Evolutionary conservation across 306 rosid species (phyloP), one percentile per base, ranked within the genome.

Genomic region (Mimosa pudica): DNA sequence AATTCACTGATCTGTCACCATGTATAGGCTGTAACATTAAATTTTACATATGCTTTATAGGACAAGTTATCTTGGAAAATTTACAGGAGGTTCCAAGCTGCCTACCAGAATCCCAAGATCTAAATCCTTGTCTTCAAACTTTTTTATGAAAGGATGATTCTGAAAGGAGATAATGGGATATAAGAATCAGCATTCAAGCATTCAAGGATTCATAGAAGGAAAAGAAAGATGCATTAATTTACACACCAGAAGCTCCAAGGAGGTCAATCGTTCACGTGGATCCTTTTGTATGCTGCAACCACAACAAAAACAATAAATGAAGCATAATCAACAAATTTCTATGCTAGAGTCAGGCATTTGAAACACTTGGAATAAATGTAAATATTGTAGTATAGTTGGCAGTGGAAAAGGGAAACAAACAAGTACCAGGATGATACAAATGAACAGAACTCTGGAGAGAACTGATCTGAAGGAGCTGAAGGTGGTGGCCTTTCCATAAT

Each of bases 401-500:
- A 58, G 4, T n/a, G 83, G 54, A 70, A 64, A 73, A 33, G 46
- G 68, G 41, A 49, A 20, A 74, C 66, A 42, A 35, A 38, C 61
- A 41, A 81, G 83, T 90, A 96, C 98, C 99, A 93, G 81, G 96
- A 89, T 80, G 99, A 90, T 24, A 93, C 92, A 54, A 96, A 96
- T 42, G 97, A 88, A 87, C 99, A 96, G 84, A 93, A 96, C 81
- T 96, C 98, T 0, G 96, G 98, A 55, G 99, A 96, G 88, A 96
- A 96, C 84, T 93, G 98, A 87, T 95, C 98, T 7, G 92, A 70
- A 44, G 99, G 98, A 76, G 98, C 98, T 58, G 92, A 87, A 72
- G 98, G 99, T 16, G 99, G 98, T 6, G 99, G 99, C 65, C 89
- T 88, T n/a, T 79, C 86, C 71, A 96, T 98, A 79, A 96, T 90